Base-by-base conservation (phyloP, 2,329 filamentous ascomycete species). In the Apiospora phragmitis region DNA sequence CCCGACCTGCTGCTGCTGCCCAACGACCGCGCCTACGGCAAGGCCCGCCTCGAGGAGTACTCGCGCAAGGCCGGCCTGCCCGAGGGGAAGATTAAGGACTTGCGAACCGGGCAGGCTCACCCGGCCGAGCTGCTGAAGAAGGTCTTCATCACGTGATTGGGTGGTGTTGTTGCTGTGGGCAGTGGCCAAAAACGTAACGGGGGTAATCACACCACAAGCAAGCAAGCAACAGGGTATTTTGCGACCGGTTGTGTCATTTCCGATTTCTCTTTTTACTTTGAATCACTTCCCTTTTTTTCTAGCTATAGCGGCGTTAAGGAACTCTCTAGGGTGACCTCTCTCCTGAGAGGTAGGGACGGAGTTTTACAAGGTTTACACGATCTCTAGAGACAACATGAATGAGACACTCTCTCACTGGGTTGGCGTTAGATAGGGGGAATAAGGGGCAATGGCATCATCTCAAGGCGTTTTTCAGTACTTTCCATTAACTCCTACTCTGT, bases 1-100 rank as follows among this genome's bases (percentile, higher is more conserved):
- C 90, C 90, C 65, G 95, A 98, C 78, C 88, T 96, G 0, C 88
- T 97, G 26, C 88, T 98, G 59, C 83, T 99, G 70, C 96, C 96
- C 32, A 98, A 97, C 80, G 92, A 93, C 1, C 88, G 94, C 68
- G 92, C 97, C 12, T 98, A 97, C 79, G 94, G 95, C 26, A 88
- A 90, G 71, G 89, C 92, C 70, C 86, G 92, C 68, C 84, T 99
- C 67, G 84, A 92, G 72, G 89, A 93, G 70, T 90, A 96, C 80
- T 93, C 95, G 70, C 88, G 89, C 77, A 98, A 97, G 83, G 85
- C 94, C 0, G 93, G 93, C 0, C 85, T 96, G 55, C 84, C 86
- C 29, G 78, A 86, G 8, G 91, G 88, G 6, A 86, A 87, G 77
- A 87, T 97, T 18, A 93, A 93, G 79, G 95, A 98, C 83, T 88